A percentile compares a stretch with the other conserved stretches of the same genome.
Evolutionary conservation across 805 yeast genomes (phyloP).

Genomic region (Candida dajiaensis): DNA sequence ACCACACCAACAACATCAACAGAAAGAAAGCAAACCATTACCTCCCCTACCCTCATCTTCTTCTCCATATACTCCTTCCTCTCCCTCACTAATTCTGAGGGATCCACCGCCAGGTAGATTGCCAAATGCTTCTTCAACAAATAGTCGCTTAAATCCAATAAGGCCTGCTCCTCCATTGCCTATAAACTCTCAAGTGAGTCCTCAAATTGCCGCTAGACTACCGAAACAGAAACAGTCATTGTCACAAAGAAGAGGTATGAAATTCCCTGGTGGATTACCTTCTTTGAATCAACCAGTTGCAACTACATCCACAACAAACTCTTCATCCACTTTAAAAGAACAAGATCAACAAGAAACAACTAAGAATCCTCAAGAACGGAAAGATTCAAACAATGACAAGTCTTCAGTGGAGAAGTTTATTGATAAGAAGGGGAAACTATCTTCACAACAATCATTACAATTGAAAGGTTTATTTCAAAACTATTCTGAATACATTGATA

Average conservation of each 20-base stretch:
- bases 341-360: neutral
- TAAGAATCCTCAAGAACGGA: neutral
- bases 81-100: constrained; percentile 1
- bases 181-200: constrained; percentile 51
- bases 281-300: constrained; percentile 25
- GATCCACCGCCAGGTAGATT: neutral
- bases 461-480: constrained; percentile 68
- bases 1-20: neutral
- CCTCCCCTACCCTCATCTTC: constrained; percentile 30
- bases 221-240: constrained; percentile 73
- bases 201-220: constrained; percentile 73
- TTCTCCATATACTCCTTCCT: neutral
- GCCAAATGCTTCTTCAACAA: neutral
- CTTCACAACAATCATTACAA: constrained; percentile 19
- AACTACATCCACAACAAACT: neutral
- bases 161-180: constrained; percentile 27
- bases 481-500: constrained; percentile 83
- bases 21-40: constrained; percentile 29
- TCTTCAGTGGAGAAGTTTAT: constrained; percentile 20
- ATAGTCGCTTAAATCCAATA: constrained; percentile 17
- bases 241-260: constrained; percentile 83
- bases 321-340: neutral
- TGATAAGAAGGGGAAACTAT: constrained; percentile 19
- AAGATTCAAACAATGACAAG: neutral
- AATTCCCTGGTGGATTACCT: constrained; percentile 83